These are phyloP conservation scores for Fallopia convolvulus DNA, from an alignment of 148 eudicot genomes.

Conservation along the genomic window DNA sequence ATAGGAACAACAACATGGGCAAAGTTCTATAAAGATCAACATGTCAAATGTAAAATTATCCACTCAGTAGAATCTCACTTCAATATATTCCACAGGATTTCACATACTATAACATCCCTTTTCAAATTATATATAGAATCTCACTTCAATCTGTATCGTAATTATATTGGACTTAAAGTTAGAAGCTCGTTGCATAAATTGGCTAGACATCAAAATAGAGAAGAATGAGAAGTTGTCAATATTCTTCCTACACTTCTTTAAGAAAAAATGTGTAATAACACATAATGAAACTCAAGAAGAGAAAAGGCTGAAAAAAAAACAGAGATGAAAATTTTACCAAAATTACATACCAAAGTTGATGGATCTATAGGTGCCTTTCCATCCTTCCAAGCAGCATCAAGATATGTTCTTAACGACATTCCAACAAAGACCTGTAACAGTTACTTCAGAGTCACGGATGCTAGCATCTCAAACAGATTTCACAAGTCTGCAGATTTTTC, in stretches of 20 bases:
- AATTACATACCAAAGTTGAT: constrained; percentile 69
- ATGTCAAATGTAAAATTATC: background rate
- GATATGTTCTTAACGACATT: constrained; percentile 87
- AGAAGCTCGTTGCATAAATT: background rate
- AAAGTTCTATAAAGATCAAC: background rate
- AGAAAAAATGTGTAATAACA: background rate
- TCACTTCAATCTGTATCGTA: background rate
- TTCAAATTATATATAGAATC: background rate
- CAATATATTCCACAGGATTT: too few species aligned
- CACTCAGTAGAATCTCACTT: background rate
- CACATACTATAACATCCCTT: background rate
- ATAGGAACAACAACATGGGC: constrained; percentile 5
- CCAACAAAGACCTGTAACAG: constrained; percentile 78
- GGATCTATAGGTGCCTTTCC: constrained; percentile 97
- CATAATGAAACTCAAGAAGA: background rate
- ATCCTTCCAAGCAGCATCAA: constrained; percentile 98
- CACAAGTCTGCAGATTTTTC: background rate
- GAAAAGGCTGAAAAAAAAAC: background rate
- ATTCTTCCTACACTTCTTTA: background rate
- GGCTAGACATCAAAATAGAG: background rate
- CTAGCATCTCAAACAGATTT: background rate
- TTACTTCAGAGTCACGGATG: constrained; percentile 11
- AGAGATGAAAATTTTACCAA: background rate
- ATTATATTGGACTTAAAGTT: background rate
- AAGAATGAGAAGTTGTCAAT: constrained; percentile 1